phyloP scores from a whole-genome alignment of 768 basidiomycete genomes.

The Lactifluus hygrophoroides region DNA sequence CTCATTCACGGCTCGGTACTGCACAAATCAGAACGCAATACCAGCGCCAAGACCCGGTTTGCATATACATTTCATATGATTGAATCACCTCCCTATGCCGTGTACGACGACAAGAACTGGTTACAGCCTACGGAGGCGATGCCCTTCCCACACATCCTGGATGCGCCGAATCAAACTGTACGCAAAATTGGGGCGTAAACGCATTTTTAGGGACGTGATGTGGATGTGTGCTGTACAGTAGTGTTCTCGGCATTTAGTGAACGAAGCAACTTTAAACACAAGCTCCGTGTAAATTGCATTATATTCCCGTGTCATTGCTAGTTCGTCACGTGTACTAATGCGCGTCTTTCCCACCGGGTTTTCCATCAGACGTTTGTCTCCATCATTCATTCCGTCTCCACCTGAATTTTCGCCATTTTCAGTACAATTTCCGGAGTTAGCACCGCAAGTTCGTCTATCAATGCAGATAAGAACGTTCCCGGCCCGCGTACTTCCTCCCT shows the following conservation, averaged over 20 bases:
- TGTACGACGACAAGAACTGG: conserved; percentile 92
- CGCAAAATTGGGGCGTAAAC: conserved; percentile 18
- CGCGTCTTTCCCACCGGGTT: too few species aligned
- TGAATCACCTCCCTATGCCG: conserved; percentile 59
- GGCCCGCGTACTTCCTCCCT: conserved; percentile 49
- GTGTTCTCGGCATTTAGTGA: neutral
- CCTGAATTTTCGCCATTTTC: conserved; percentile 14
- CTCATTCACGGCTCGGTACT: conserved; percentile 89
- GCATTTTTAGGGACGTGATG: neutral
- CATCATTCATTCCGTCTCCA: conserved; percentile 5
- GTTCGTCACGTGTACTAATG: neutral
- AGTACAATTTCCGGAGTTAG: conserved; percentile 33
- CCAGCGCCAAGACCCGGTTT: conserved; percentile 68
- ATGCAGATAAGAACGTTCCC: conserved; percentile 54
- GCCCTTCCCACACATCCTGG: conserved; percentile 67
- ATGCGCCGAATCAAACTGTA: conserved; percentile 24
- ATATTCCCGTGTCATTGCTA: too few species aligned
- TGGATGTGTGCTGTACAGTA: neutral
- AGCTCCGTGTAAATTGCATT: too few species aligned
- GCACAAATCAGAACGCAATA: conserved; percentile 87
- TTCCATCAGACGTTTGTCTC: neutral
- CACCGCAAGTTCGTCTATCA: conserved; percentile 53
- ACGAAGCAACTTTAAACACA: neutral
- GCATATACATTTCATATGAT: conserved; percentile 98
- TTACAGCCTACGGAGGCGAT: conserved; percentile 77